These are phyloP conservation scores for Pseudophaeomoniella oleicola DNA, from an alignment of 2,329 filamentous ascomycete genomes.

Conservation along the genomic window DNA sequence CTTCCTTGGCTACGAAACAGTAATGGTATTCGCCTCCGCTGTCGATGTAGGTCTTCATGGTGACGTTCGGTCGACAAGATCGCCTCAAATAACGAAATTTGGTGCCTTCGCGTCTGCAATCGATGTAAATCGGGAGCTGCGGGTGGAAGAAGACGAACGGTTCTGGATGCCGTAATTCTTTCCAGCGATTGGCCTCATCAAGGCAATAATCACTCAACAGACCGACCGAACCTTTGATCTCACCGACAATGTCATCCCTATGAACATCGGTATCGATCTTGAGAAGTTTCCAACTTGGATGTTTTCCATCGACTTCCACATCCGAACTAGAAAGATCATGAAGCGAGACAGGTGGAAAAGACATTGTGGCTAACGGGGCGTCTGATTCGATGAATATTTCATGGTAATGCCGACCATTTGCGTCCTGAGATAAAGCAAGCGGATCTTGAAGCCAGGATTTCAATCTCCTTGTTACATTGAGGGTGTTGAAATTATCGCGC, in stretches of 20 bases:
- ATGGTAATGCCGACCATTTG: conserved; percentile 42
- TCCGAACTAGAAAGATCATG: conserved; percentile 36
- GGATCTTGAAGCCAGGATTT: conserved; percentile 67
- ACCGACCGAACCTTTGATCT: conserved; percentile 67
- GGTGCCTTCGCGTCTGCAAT: conserved; percentile 77
- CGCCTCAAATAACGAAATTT: conserved; percentile 76
- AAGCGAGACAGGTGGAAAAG: conserved; percentile 36
- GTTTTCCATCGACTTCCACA: conserved; percentile 36
- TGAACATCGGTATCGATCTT: conserved; percentile 37
- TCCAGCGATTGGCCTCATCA: conserved; percentile 50
- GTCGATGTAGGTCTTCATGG: conserved; percentile 72
- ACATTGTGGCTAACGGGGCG: conserved; percentile 37
- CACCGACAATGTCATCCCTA: conserved; percentile 43
- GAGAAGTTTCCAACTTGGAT: conserved; percentile 52
- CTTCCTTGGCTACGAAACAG: conserved; percentile 73
- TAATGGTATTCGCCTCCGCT: conserved; percentile 73
- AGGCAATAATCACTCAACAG: conserved; percentile 59
- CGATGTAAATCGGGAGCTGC: conserved; percentile 78
- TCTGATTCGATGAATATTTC: conserved; percentile 58
- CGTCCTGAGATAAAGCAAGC: conserved; percentile 51
- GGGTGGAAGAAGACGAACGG: conserved; percentile 84
- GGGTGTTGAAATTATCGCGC: conserved; percentile 63
- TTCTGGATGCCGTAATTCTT: conserved; percentile 41
- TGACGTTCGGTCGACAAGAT: conserved; percentile 83
- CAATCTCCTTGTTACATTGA: conserved; percentile 60